A percentile compares a stretch with the other conserved stretches of the same genome.
These are phyloP conservation scores for Bacterosira constricta DNA, from an alignment of 108 stramenopile genomes.

Conservation along the genomic window DNA sequence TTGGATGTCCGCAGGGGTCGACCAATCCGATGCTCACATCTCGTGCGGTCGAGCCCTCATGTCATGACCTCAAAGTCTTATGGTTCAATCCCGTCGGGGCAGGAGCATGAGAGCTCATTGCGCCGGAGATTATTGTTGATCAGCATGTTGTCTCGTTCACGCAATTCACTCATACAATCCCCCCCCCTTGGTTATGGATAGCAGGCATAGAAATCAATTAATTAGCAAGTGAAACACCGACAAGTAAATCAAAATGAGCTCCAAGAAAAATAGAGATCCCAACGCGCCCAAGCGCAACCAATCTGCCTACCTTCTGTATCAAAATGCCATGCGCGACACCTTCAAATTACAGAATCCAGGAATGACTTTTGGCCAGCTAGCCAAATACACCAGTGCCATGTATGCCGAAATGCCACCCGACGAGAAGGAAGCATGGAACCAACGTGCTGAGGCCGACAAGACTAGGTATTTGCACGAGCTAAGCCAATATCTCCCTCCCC, in stretches of 20 bases:
- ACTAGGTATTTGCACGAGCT: slow-evolving; percentile 78
- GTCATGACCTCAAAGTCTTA: too few species aligned
- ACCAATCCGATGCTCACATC: too few species aligned
- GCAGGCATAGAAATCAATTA: too few species aligned
- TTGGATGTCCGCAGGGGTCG: too few species aligned
- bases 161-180: too few species aligned
- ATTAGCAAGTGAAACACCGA: too few species aligned
- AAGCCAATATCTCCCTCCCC: slow-evolving; percentile 60
- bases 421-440: slow-evolving; percentile 79
- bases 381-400: slow-evolving; percentile 88
- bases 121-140: neutral
- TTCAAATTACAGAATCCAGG: slow-evolving; percentile 40
- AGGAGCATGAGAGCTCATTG: too few species aligned
- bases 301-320: slow-evolving; percentile 58
- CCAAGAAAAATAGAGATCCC: slow-evolving; percentile 35
- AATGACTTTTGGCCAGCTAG: slow-evolving; percentile 73
- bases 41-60: too few species aligned
- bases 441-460: slow-evolving; percentile 79
- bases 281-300: slow-evolving; percentile 55
- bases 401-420: slow-evolving; percentile 75
- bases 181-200: too few species aligned
- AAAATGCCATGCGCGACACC: slow-evolving; percentile 53
- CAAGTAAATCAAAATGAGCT: neutral
- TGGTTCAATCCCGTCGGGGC: too few species aligned
- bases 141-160: too few species aligned